phyloP scores from a whole-genome alignment of 768 basidiomycete genomes.

The Suillus weaverae region DNA sequence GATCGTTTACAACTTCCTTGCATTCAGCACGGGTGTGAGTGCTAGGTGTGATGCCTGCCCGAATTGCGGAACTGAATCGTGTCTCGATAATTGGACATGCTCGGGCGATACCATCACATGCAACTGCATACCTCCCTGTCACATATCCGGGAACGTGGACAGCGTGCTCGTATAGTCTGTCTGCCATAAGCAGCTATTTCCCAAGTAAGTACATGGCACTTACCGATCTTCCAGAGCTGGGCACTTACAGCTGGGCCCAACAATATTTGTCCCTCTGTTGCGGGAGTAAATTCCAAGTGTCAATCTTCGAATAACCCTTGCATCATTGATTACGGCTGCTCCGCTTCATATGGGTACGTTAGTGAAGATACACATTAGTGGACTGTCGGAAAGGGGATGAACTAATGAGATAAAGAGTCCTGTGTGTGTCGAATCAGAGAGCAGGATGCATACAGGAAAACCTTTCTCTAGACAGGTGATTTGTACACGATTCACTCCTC shows the following conservation, averaged over 20 bases:
- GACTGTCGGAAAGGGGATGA: no score
- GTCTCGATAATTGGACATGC: background rate
- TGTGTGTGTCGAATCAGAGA: no score
- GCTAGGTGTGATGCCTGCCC: background rate
- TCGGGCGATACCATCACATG: background rate
- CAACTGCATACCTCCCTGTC: background rate
- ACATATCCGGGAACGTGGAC: background rate
- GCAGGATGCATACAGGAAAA: no score
- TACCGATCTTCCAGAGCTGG: background rate
- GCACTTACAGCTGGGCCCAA: background rate
- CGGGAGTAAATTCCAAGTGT: background rate
- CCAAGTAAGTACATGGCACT: background rate
- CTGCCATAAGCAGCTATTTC: background rate
- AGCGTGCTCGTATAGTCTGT: background rate
- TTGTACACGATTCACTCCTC: no score
- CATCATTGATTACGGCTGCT: background rate
- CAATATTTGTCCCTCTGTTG: background rate
- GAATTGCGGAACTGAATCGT: background rate
- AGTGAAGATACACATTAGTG: background rate
- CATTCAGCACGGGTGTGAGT: background rate
- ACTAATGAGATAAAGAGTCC: no score
- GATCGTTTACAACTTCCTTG: background rate
- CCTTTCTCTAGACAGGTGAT: no score
- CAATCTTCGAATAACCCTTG: background rate
- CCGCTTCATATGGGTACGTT: background rate